phyloP scores from a whole-genome alignment of 179 eudicot species.

The Sideroxylon spinosum region DNA sequence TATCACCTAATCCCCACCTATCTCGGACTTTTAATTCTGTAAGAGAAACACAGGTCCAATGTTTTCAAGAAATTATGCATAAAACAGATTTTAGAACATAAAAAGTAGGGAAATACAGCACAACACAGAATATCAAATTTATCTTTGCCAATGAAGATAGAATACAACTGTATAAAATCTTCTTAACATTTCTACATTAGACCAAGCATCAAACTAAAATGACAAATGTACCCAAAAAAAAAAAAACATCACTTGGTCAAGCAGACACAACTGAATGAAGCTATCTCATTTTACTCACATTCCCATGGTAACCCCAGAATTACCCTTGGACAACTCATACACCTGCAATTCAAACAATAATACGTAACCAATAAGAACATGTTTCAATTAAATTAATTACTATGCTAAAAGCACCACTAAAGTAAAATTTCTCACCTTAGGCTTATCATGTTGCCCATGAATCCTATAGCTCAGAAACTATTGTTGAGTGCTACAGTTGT shows the following conservation, averaged over 20 bases:
- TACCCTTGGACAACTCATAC: neutral
- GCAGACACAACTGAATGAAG: conserved; percentile 11
- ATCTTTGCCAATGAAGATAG: conserved; percentile 6
- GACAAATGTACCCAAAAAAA: conserved; percentile 14
- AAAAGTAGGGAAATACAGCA: conserved; percentile 1
- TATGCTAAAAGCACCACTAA: neutral
- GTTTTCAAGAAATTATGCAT: neutral
- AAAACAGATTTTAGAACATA: neutral
- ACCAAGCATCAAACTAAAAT: neutral
- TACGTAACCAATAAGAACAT: neutral
- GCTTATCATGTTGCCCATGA: neutral
- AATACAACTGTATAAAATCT: conserved; percentile 7
- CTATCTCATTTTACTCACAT: neutral
- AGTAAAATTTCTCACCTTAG: conserved; percentile 8
- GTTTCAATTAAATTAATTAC: no score
- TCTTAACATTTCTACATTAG: conserved; percentile 5
- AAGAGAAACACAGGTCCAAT: neutral
- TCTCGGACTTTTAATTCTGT: neutral
- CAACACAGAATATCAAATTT: conserved; percentile 9
- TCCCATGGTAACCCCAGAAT: conserved; percentile 2
- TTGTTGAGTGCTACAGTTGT: conserved; percentile 3
- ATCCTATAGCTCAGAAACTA: neutral
- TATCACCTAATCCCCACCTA: no score
- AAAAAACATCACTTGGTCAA: conserved; percentile 12
- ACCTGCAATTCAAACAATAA: conserved; percentile 13